These are phyloP conservation scores for Xerocomellus chrysenteron DNA, from an alignment of 768 basidiomycete species.

Conservation along the genomic window DNA sequence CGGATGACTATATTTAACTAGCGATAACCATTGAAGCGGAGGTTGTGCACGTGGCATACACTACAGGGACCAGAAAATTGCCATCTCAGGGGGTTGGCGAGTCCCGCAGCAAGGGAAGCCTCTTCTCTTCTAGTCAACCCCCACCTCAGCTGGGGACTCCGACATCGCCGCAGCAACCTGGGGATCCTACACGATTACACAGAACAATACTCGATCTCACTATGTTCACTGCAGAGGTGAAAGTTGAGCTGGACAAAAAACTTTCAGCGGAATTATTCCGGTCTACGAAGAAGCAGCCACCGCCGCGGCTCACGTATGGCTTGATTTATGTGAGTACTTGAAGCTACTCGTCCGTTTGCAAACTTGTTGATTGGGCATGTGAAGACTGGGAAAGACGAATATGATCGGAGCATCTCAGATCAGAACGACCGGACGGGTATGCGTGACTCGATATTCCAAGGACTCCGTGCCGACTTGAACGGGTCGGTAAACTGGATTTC, in stretches of 20 bases:
- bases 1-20: conserved; percentile 18
- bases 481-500: conserved; percentile 5
- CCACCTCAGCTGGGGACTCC: too few species aligned
- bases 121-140: not conserved
- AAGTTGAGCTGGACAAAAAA: not conserved
- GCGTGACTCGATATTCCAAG: conserved; percentile 1
- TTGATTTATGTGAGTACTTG: conserved; percentile 1
- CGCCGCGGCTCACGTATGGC: not conserved
- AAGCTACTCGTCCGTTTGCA: not conserved
- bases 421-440: not conserved
- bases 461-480: conserved; percentile 6
- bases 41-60: conserved; percentile 31
- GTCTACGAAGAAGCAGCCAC: conserved; percentile 2
- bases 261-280: not conserved
- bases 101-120: not conserved
- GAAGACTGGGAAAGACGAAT: conserved; percentile 6
- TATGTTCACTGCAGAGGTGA: conserved; percentile 25
- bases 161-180: too few species aligned
- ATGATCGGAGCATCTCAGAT: not conserved
- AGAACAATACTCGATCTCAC: conserved; percentile 19
- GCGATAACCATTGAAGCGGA: conserved; percentile 77
- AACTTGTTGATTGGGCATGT: not conserved
- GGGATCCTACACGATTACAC: not conserved
- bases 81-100: conserved; percentile 32
- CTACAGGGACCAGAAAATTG: too few species aligned